Conservation (phyloP, 140 eudicot species). For the Anethum foeniculum region DNA sequence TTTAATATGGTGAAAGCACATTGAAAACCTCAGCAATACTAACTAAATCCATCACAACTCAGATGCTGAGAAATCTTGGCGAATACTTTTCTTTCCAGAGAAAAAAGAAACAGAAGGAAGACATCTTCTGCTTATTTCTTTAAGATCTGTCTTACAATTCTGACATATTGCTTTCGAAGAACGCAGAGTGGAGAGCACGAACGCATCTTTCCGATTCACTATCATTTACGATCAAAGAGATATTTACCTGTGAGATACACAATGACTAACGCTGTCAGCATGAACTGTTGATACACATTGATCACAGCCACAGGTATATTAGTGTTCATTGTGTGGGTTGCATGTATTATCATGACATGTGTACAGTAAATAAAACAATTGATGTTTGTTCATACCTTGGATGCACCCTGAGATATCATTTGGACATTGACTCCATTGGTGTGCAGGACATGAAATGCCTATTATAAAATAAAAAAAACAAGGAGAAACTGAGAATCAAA, state of each 20-base stretch:
- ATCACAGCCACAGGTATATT: neutral
- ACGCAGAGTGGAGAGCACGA: conserved; percentile 69
- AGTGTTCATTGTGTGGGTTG: no score
- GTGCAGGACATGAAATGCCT: no score
- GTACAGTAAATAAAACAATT: no score
- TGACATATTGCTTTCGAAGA: conserved; percentile 55
- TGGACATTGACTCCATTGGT: no score
- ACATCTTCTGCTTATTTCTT: conserved; percentile 33
- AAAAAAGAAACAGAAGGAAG: no score
- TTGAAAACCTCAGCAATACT: no score
- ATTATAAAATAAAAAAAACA: no score
- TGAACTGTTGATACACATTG: neutral
- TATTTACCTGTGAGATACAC: conserved; percentile 49
- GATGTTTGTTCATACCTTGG: conserved; percentile 39
- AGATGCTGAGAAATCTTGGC: neutral
- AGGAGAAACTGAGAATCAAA: neutral
- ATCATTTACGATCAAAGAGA: conserved; percentile 83
- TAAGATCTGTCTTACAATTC: conserved; percentile 18
- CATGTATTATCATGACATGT: no score
- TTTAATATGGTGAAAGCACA: no score
- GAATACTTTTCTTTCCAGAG: no score
- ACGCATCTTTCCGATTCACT: conserved; percentile 84
- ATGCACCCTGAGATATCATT: conserved; percentile 35
- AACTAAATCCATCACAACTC: no score
- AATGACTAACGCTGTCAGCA: neutral